Evolutionary conservation across 177 flowering plant species (phyloP).

Genomic region (Vitis hybrid): DNA sequence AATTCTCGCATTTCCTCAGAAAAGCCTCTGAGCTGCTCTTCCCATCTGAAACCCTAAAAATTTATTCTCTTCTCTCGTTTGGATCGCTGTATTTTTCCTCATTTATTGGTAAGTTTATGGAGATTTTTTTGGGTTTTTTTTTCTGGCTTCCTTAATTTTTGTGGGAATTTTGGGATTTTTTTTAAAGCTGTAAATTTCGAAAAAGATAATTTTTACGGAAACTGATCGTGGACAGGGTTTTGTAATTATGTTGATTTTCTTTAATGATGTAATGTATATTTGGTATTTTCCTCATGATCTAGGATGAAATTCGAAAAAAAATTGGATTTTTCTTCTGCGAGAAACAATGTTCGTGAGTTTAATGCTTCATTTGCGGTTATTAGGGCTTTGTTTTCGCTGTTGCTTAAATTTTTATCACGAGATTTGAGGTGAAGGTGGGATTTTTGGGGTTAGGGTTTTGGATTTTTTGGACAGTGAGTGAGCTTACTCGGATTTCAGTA

Average conservation of each 20-base stretch:
- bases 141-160: background rate
- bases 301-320: background rate
- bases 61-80: constrained; percentile 9
- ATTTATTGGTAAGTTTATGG: constrained; percentile 31
- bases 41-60: constrained; percentile 20
- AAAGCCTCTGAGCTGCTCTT: constrained; percentile 11
- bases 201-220: background rate
- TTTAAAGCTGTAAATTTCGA: background rate
- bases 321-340: background rate
- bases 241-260: background rate
- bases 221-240: background rate
- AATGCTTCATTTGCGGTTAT: background rate
- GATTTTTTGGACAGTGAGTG: background rate
- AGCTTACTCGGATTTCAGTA: no score
- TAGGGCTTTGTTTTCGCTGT: constrained; percentile 13
- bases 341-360: background rate
- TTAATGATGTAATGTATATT: background rate
- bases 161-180: background rate
- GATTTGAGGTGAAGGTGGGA: background rate
- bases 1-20: constrained; percentile 15
- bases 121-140: constrained; percentile 15
- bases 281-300: background rate
- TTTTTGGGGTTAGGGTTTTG: constrained; percentile 10
- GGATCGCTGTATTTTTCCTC: constrained; percentile 11
- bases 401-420: background rate